phyloP scores from a whole-genome alignment of 2,329 filamentous ascomycete species.

The Thyridium curvatum region DNA sequence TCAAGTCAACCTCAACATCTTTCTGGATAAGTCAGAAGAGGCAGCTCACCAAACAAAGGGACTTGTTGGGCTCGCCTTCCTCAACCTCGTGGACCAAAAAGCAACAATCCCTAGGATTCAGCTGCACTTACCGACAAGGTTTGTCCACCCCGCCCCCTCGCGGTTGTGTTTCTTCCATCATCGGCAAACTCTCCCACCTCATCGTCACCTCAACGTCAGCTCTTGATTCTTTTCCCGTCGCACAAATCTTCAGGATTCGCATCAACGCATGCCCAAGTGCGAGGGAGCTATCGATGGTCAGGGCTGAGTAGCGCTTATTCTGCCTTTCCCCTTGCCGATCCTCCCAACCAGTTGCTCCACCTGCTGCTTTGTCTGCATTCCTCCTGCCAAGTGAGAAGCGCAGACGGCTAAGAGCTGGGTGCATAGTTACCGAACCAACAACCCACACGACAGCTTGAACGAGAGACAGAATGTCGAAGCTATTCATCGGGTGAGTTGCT shows the following conservation, averaged over 20 bases:
- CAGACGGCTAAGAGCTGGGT: conserved; percentile 54
- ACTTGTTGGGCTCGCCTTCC: too few relatives aligned
- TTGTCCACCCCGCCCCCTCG: too few relatives aligned
- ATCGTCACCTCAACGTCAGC: conserved; percentile 7
- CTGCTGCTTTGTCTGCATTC: background rate
- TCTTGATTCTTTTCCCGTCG: background rate
- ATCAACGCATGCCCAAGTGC: background rate
- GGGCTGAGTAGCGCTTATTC: background rate
- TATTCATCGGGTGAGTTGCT: background rate
- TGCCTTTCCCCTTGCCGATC: background rate
- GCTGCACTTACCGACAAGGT: too few relatives aligned
- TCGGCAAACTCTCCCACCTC: too few relatives aligned
- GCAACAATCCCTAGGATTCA: too few relatives aligned
- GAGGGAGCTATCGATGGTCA: too few relatives aligned
- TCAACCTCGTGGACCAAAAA: too few relatives aligned
- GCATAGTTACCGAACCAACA: background rate
- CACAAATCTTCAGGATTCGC: background rate
- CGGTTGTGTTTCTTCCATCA: too few relatives aligned
- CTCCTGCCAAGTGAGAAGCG: conserved; percentile 5
- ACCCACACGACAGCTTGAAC: too few relatives aligned
- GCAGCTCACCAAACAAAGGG: too few relatives aligned
- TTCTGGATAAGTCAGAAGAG: too few relatives aligned
- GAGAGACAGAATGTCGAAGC: background rate
- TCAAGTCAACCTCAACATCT: too few relatives aligned
- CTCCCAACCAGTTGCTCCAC: conserved; percentile 1